A percentile compares a stretch with the other conserved stretches of the same genome.
phyloP scores from a whole-genome alignment of 805 yeast genomes.

The Yamadazyma insecticola region DNA sequence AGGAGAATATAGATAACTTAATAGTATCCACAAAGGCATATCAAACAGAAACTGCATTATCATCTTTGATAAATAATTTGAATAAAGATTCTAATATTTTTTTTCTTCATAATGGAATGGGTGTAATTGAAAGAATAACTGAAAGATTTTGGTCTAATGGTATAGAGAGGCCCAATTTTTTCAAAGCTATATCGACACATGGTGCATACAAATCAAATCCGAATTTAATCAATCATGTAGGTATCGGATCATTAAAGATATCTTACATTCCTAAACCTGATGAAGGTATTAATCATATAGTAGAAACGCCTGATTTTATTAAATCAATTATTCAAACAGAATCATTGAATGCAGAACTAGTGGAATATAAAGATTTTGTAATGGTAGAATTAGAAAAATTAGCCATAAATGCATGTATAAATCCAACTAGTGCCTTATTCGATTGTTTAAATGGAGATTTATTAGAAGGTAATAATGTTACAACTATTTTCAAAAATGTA shows the following conservation, averaged over 20 bases:
- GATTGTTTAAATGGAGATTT: constrained; percentile 79
- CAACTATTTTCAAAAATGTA: constrained; percentile 33
- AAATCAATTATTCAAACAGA: constrained; percentile 1
- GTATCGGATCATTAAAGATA: constrained; percentile 58
- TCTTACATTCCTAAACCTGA: constrained; percentile 48
- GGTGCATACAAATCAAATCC: constrained; percentile 59
- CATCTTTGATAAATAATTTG: constrained; percentile 48
- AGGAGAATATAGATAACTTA: constrained; percentile 31
- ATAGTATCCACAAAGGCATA: constrained; percentile 79
- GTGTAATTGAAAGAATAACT: constrained; percentile 53
- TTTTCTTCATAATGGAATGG: constrained; percentile 85
- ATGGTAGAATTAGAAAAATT: constrained; percentile 53
- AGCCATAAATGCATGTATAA: constrained; percentile 75
- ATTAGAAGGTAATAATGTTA: constrained; percentile 31
- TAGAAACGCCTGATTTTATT: constrained; percentile 2
- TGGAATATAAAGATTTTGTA: constrained; percentile 3
- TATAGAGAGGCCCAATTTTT: constrained; percentile 49
- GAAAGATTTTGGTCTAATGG: constrained; percentile 50
- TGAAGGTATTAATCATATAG: constrained; percentile 5
- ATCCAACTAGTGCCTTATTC: constrained; percentile 74
- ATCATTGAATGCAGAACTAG: constrained; percentile 2
- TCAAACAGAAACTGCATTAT: constrained; percentile 62
- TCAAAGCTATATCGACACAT: constrained; percentile 77
- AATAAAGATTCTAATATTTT: constrained; percentile 50
- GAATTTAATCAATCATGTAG: constrained; percentile 53